A percentile compares a stretch with the other conserved stretches of the same genome.
Evolutionary conservation across 192 early-diverging fungal genomes (phyloP).

Genomic region (Chytriomyces sp.): DNA sequence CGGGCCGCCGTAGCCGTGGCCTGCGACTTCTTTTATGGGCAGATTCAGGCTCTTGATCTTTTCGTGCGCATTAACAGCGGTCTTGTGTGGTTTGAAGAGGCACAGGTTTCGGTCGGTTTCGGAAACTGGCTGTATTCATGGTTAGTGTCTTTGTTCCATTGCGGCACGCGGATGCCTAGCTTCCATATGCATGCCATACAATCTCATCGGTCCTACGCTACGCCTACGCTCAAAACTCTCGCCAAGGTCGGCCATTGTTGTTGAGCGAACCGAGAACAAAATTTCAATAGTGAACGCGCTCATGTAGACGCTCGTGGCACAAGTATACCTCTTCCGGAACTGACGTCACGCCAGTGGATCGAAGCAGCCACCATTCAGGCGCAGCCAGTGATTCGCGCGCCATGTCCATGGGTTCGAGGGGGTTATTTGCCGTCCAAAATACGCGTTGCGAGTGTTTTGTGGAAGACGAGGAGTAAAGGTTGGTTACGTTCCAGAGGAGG

Average conservation of each 20-base stretch:
- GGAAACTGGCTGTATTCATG: neutral
- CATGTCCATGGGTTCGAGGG: constrained; percentile 16
- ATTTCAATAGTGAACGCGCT: neutral
- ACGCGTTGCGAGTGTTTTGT: neutral
- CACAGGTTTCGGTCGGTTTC: neutral
- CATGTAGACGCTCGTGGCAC: neutral
- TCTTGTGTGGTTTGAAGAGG: neutral
- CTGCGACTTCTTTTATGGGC: constrained; percentile 7
- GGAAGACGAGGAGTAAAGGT: too few species aligned
- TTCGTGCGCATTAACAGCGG: neutral
- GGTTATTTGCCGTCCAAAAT: constrained; percentile 11
- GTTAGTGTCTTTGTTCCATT: too few species aligned
- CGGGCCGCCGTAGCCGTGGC: constrained; percentile 23
- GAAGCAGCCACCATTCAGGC: constrained; percentile 4
- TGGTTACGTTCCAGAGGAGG: neutral
- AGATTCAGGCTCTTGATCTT: neutral
- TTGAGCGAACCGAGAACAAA: too few species aligned
- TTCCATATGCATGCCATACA: too few species aligned
- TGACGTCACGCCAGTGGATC: constrained; percentile 7
- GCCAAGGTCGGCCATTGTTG: too few species aligned
- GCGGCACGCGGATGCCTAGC: too few species aligned
- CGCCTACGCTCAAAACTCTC: too few species aligned
- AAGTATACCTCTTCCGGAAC: neutral
- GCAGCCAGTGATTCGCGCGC: neutral
- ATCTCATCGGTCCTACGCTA: too few species aligned